Evolutionary conservation across 306 rosid species (phyloP).

Genomic region (Medicago arabica): DNA sequence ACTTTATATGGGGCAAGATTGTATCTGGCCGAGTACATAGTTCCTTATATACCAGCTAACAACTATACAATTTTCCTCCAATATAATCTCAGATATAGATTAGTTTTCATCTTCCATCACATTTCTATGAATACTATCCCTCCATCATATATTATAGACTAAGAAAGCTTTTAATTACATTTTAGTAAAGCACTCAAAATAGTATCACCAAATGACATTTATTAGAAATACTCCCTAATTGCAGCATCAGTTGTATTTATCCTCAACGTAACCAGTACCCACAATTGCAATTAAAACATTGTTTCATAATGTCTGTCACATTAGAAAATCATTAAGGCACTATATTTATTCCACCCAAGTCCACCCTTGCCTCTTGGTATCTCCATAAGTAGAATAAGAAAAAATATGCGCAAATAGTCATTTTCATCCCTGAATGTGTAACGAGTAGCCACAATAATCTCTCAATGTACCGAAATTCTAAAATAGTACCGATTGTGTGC

Average conservation of each 20-base stretch:
- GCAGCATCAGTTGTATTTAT: neutral
- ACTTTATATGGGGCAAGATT: neutral
- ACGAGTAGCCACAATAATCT: too few relatives aligned
- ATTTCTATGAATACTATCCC: neutral
- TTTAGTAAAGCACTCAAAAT: conserved; percentile 8
- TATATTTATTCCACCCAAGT: neutral
- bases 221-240: neutral
- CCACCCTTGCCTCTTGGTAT: neutral
- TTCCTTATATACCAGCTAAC: neutral
- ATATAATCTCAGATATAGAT: conserved; percentile 2
- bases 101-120: neutral
- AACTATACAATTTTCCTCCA: neutral
- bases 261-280: neutral
- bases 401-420: neutral
- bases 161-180: neutral
- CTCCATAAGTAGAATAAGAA: neutral
- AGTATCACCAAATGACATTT: neutral
- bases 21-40: neutral
- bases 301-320: neutral
- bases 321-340: neutral
- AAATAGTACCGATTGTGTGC: too few relatives aligned
- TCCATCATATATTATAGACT: neutral
- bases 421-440: too few relatives aligned
- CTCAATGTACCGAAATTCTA: too few relatives aligned
- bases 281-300: neutral